These are phyloP conservation scores for Aspergillus tubingensis DNA, from an alignment of 2,329 filamentous ascomycete genomes.

Conservation along the genomic window DNA sequence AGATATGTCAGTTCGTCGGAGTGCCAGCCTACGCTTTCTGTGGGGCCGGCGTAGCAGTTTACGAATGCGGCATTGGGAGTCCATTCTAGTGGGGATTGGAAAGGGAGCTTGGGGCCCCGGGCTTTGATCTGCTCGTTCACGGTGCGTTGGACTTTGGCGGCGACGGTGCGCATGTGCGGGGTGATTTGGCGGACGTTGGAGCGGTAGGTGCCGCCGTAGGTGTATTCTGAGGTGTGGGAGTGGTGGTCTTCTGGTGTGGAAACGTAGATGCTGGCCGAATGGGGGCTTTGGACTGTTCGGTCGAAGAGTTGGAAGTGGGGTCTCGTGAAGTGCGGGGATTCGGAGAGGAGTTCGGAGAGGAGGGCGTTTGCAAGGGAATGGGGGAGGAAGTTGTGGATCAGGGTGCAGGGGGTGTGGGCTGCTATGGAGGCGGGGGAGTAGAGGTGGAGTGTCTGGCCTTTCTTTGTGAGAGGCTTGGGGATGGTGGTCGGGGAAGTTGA, in stretches of 20 bases:
- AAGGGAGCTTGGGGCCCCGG: slow-evolving; percentile 72
- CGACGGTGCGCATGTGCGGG: slow-evolving; percentile 70
- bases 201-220: slow-evolving; percentile 79
- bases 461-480: slow-evolving; percentile 61
- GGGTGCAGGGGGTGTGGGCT: slow-evolving; percentile 81
- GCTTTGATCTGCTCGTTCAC: slow-evolving; percentile 77
- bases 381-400: slow-evolving; percentile 88
- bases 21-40: slow-evolving; percentile 87
- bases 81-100: slow-evolving; percentile 75
- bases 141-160: slow-evolving; percentile 67
- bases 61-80: slow-evolving; percentile 87
- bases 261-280: slow-evolving; percentile 82
- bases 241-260: slow-evolving; percentile 69
- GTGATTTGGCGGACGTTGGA: slow-evolving; percentile 75
- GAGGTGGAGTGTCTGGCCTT: slow-evolving; percentile 79
- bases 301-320: slow-evolving; percentile 86
- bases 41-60: slow-evolving; percentile 84
- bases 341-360: slow-evolving; percentile 71
- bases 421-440: slow-evolving; percentile 81
- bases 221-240: slow-evolving; percentile 74
- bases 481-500: slow-evolving; percentile 48
- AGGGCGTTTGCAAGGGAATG: slow-evolving; percentile 70
- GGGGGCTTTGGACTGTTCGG: slow-evolving; percentile 78
- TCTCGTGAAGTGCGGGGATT: slow-evolving; percentile 70
- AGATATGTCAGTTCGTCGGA: slow-evolving; percentile 91